Base-by-base conservation (phyloP, 768 basidiomycete genomes). In the Phylloporus sp. region DNA sequence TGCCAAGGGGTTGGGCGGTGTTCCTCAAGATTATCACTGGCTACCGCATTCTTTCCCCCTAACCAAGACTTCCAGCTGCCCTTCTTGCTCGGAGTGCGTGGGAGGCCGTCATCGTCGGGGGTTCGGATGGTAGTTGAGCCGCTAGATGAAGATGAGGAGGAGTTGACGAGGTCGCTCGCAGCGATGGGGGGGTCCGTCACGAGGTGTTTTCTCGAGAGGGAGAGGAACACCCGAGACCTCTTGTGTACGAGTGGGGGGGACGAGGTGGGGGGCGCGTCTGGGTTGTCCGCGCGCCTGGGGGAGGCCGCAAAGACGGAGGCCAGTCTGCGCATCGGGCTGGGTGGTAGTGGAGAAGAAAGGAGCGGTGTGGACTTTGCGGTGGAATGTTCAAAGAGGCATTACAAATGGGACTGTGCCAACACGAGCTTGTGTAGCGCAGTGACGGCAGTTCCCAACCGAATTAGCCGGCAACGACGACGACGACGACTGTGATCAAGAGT, bases 101-200 rank as follows among this genome's bases (percentile, higher is more conserved):
- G 54, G 63, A 63, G 54, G 64, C 62, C 52, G 55, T 82, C 80
- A 48, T 86, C 85, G 60, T 81, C 81, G 40, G 84, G 82, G 7
- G 84, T 85, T 50, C 76, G 81, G 32, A 82, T 65, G 53, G 65
- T 67, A 52, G 73, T 70, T 20, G 78, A 82, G 26, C 76, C 78
- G 35, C 79, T 81, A 36, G 79, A 80, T 28, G 76, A 78, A n/a
- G 84, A 86, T 6, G 84, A 84, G 10, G 80, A 76, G 5, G 84
- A 84, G 44, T 74, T 71, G 13, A 72, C 69, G 40, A 70, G 73
- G 63, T 77, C 59, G 28, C 55, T 57, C 41, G 61, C 52, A 24
- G 64, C 47, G 45, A 71, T 60, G 29, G 59, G 53, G 24, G 61
- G 59, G 52, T 52, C 60, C 26, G 40, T 35, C 18, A 53, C 36